Evolutionary conservation across 371 early-diverging fungal genomes (phyloP), one percentile per base, ranked within the genome.

Genomic region (Rhizopus sp.): DNA sequence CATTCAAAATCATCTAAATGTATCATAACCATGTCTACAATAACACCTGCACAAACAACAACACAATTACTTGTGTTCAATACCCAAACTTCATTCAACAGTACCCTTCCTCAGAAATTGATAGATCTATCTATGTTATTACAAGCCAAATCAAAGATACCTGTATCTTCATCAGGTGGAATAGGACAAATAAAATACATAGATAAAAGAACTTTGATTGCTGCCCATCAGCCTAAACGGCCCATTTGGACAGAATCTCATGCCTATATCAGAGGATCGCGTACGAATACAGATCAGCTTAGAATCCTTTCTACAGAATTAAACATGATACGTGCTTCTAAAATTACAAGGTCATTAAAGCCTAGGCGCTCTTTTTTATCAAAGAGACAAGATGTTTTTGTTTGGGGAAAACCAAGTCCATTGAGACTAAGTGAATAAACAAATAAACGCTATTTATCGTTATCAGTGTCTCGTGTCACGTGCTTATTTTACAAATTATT

Each of bases 301-400:
- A 46, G 65, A 47, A 60, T 64, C 5, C 55, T 64, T 23, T 15
- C 42, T 16, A 48, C 47, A 4, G 65, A 64, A 44, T 10, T 51
- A 15, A 64, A 60, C 35, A 64, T 64, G 65, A 60, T 64, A 16
- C 60, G 55, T 39, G 60, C 65, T 47, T 60, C 47, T 34, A 64
- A 64, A 51, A 64, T 64, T 45, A 60, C 60, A 34, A 31, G 65
- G 7, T 45, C 57, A 9, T 32, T 64, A 7, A 64, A 48, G 46
- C 65, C 60, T 30, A 64, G 65, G 17, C 45, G 56, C 12, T 12
- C 60, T 12, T 60, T 52, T 52, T 47, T 52, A 42, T 16, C 52
- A 10, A 64, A 46, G 30, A 50, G 65, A 16, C n/a, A 56, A 9
- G 65, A 64, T 33, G 39, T 45, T 1, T 64, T 64, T 60, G 44